Base-by-base conservation (phyloP, 768 basidiomycete genomes). In the Russula foetens region DNA sequence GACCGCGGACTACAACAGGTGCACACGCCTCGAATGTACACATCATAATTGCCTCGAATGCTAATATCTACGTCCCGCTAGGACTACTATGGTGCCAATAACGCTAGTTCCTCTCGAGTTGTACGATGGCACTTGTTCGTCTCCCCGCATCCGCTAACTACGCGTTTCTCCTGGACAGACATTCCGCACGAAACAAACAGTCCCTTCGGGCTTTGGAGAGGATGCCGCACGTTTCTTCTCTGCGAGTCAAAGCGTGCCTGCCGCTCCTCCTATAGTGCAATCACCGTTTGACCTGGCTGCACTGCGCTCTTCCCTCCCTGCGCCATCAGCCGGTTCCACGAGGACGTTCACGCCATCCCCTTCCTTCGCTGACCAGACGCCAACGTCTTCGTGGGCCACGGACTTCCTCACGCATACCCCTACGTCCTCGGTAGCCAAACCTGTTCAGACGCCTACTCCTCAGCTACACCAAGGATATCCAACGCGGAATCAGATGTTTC, bases 1-100 rank as follows among this genome's bases (percentile, higher is more conserved):
- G 92, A 94, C 70, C 79, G 89, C 67, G 89, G 88, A 9, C 68
- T 82, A 2, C 88, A 90, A 70, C 90, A 91, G 77, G 90, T 92
- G 67, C 24, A 71, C 68, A n/a, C 23, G 41, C 48, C 48, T 24
- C 21, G 29, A 51, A 44, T 56, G 38, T 45, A 28, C 46, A 26
- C 35, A 26, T 38, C 35, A 4, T 17, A 7, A 19, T 21, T 28
- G 26, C n/a, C 5, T 55, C 15, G 31, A 26, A 44, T 35, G 19
- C 45, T 65, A 26, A 65, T 33, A 9, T 28, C n/a, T n/a, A 14
- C n/a, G 7, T 31, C 38, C 6, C 67, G 24, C 24, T 60, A 90
- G 88, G 92, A 95, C 69, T 79, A 87, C 61, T 86, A 87, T 70
- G 79, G 82, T 49, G 71, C 81, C 19, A 77, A 78, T 35, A 79